These are phyloP conservation scores for Sporothrix schenckii DNA, from an alignment of 2,329 filamentous ascomycete species.

Conservation along the genomic window DNA sequence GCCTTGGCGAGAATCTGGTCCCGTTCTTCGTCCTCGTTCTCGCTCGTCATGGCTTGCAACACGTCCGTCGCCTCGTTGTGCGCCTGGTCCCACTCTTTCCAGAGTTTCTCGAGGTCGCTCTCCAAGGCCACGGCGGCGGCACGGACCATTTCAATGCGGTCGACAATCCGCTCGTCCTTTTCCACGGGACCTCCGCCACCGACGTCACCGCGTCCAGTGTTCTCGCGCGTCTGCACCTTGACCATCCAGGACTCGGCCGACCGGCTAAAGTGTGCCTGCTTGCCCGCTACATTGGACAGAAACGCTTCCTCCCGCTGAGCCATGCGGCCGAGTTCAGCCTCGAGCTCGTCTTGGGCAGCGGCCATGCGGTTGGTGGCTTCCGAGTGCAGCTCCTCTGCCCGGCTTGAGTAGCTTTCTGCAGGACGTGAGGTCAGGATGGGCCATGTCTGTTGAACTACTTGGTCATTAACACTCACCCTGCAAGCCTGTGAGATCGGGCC, in stretches of 20 bases:
- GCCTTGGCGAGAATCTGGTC: constrained; percentile 31
- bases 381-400: constrained; percentile 32
- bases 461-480: background rate
- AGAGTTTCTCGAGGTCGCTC: constrained; percentile 33
- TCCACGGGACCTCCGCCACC: constrained; percentile 5
- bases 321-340: constrained; percentile 28
- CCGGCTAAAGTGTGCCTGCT: constrained; percentile 28
- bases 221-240: constrained; percentile 31
- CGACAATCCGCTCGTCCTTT: constrained; percentile 32
- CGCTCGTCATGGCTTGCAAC: constrained; percentile 27
- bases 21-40: background rate
- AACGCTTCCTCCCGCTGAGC: constrained; percentile 28
- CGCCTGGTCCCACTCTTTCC: constrained; percentile 44
- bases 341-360: constrained; percentile 24
- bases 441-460: no score
- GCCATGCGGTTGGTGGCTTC: constrained; percentile 31
- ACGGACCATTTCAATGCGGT: constrained; percentile 32
- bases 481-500: background rate
- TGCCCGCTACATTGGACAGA: background rate
- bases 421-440: background rate
- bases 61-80: constrained; percentile 49
- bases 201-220: background rate
- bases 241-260: constrained; percentile 32
- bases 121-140: constrained; percentile 31
- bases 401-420: constrained; percentile 34